Evolutionary conservation across 2,329 filamentous ascomycete species (phyloP).

Genomic region (Myriangium duriaei): DNA sequence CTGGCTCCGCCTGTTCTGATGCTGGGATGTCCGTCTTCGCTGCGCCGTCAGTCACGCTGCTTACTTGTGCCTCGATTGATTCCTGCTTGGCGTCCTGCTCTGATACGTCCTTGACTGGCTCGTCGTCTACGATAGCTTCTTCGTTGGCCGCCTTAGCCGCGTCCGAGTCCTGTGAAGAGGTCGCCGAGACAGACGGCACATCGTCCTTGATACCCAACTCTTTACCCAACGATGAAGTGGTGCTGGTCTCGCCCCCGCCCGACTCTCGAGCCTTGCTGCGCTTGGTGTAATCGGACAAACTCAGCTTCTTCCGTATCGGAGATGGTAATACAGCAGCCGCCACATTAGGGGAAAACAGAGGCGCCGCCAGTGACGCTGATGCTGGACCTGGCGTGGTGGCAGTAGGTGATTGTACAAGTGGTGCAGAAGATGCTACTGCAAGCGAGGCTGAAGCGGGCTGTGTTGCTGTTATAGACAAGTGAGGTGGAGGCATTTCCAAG

Average conservation of each 20-base stretch:
- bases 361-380: constrained; percentile 6
- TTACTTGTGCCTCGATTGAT: too few relatives aligned
- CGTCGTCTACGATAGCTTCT: too few relatives aligned
- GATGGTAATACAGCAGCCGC: constrained; percentile 28
- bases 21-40: too few relatives aligned
- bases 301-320: constrained; percentile 37
- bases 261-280: constrained; percentile 25
- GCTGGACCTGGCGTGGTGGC: constrained; percentile 12
- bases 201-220: constrained; percentile 6
- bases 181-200: too few relatives aligned
- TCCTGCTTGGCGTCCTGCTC: too few relatives aligned
- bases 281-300: constrained; percentile 38
- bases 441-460: constrained; percentile 11
- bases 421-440: constrained; percentile 14
- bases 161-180: too few relatives aligned
- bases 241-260: constrained; percentile 5
- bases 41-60: too few relatives aligned
- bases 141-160: too few relatives aligned
- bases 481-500: constrained; percentile 24
- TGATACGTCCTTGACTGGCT: too few relatives aligned
- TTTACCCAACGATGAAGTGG: constrained; percentile 5
- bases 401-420: constrained; percentile 18
- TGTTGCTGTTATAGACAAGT: constrained; percentile 15
- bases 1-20: too few relatives aligned
- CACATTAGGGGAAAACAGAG: constrained; percentile 25